Evolutionary conservation across 768 basidiomycete genomes (phyloP), one percentile per base, ranked within the genome.

Genomic region (Boletus rubroflammeus): DNA sequence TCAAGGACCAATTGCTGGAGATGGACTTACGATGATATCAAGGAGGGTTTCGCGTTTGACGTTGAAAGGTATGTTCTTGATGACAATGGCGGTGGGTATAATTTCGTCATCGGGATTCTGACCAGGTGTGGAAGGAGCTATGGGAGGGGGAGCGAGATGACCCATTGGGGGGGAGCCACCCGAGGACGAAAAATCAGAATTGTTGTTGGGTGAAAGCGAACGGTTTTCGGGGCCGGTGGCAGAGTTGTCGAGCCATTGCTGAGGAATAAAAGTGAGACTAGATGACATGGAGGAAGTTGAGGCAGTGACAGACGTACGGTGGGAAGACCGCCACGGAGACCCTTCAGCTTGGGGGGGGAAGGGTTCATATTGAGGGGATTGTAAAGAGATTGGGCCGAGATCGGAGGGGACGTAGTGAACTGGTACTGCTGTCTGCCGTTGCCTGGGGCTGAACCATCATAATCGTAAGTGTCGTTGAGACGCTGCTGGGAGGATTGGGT

Each of bases 21-120:
- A 57, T 60, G 47, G 45, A 82, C 92, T 60, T 54, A 96, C 95
- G 70, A 99, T 98, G 71, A 98, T 93, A 76, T 90, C 88, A 67
- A 98, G 85, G 62, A 99, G 83, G 41, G 92, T 92, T 76, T 98
- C 96, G 67, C 92, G 87, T 76, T 94, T 92, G 62, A 98, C 93
- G 66, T 94, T 94, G 80, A 99, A 99, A 62, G 96, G 96, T 76
- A 99, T 99, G 79, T 98, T 98, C 84, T 99, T 99, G 73, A 99
- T 98, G 69, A 99, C 97, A 67, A 99, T 98, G 51, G 97, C 97
- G 10, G 95, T 98, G 51, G 96, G 96, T 74, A 98, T 98, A 71
- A 97, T 81, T 71, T 97, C 94, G 73, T 97, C 93, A 63, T 93
- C 90, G 40, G 70, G 64, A 55, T 74, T 80, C 67, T 74, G 77